Evolutionary conservation across 106 monocot genomes (phyloP).

Genomic region (Vanilla planifolia): DNA sequence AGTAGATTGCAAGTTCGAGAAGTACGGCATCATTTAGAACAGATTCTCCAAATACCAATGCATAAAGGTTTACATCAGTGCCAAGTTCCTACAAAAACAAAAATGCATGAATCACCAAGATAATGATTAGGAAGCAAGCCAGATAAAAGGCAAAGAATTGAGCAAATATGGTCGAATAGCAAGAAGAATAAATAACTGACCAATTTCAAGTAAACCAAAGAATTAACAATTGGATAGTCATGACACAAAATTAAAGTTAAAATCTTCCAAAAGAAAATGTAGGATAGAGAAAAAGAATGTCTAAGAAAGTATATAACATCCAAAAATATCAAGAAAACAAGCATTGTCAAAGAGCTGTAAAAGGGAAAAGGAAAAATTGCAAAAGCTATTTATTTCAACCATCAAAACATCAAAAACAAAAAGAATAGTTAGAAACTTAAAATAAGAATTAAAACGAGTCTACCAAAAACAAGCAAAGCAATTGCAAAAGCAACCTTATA

Average conservation of each 20-base stretch:
- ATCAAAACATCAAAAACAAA: neutral
- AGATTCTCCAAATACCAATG: conserved; percentile 98
- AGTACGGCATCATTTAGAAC: conserved; percentile 96
- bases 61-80: conserved; percentile 89
- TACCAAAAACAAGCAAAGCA: neutral
- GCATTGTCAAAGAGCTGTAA: neutral
- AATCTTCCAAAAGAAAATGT: neutral
- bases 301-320: neutral
- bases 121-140: too few relatives aligned
- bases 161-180: neutral
- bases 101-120: too few relatives aligned
- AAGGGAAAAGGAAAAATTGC: neutral
- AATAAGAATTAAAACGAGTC: neutral
- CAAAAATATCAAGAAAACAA: neutral
- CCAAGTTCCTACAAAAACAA: conserved; percentile 99
- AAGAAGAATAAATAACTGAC: neutral
- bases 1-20: neutral
- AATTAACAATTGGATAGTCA: neutral
- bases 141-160: neutral
- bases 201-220: neutral
- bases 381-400: neutral
- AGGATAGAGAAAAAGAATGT: neutral
- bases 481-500: neutral
- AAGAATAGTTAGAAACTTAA: neutral
- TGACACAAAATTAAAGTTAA: neutral